These are phyloP conservation scores for Mycena filopes DNA, from an alignment of 768 basidiomycete genomes.

Conservation along the genomic window DNA sequence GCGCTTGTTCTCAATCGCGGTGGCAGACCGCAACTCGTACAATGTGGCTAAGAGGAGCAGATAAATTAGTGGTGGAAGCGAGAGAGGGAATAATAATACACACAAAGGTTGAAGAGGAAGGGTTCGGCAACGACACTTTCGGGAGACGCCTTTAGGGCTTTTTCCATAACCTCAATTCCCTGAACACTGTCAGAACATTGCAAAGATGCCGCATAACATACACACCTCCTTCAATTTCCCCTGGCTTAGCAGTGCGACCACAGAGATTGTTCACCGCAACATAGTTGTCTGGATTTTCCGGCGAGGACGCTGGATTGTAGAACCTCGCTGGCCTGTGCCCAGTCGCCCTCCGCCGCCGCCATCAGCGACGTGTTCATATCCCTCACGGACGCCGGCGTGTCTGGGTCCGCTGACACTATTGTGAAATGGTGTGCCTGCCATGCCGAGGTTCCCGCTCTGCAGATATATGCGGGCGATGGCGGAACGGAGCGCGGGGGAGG, in stretches of 20 bases:
- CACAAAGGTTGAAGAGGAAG: slow-evolving; percentile 87
- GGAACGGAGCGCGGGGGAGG: slow-evolving; percentile 69
- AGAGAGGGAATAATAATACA: slow-evolving; percentile 34
- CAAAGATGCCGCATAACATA: neutral
- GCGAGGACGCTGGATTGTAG: slow-evolving; percentile 54
- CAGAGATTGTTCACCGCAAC: slow-evolving; percentile 82
- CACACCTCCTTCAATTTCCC: slow-evolving; percentile 78
- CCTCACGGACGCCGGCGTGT: slow-evolving; percentile 55
- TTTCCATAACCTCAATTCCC: slow-evolving; percentile 79
- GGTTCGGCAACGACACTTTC: slow-evolving; percentile 83
- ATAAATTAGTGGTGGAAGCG: neutral
- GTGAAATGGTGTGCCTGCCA: slow-evolving; percentile 71
- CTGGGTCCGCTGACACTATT: slow-evolving; percentile 55
- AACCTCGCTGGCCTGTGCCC: slow-evolving; percentile 60
- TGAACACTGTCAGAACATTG: slow-evolving; percentile 45
- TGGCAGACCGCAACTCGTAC: slow-evolving; percentile 82
- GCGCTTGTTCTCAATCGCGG: slow-evolving; percentile 80
- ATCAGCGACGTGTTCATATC: slow-evolving; percentile 75
- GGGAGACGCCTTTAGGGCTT: slow-evolving; percentile 69
- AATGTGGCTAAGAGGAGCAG: slow-evolving; percentile 67
- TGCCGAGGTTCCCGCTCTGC: slow-evolving; percentile 72
- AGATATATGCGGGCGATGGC: slow-evolving; percentile 80
- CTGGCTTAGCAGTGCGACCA: slow-evolving; percentile 74
- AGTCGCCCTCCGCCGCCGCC: slow-evolving; percentile 77
- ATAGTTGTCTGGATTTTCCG: slow-evolving; percentile 68